Evolutionary conservation across 805 yeast genomes (phyloP), one percentile per base, ranked within the genome.

Genomic region (Kodamaea kakaduensis): DNA sequence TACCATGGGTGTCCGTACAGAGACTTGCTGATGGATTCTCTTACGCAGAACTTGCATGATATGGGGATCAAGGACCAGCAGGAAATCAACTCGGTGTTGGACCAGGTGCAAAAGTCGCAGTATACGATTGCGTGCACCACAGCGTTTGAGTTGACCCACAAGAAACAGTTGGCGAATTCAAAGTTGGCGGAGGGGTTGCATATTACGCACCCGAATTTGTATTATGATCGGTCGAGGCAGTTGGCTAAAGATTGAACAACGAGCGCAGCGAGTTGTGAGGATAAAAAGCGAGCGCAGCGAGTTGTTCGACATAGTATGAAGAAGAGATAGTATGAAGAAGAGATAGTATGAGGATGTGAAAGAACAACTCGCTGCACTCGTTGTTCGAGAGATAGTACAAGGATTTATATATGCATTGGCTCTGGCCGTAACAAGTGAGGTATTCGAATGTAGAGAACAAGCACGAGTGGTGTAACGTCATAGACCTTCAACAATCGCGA

Each of bases 1-100:
- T 73, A 64, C 40, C 96, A 90, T 54, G 98, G 98, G 2, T 90
- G 97, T 59, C 97, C 97, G 4, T 93, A 84, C 59, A 67, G 95
- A 36, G 90, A 84, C 49, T 64, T 84, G 50, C 68, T 74, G 9
- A 54, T 74, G n/a, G 94, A 85, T 29, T 71, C 74, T 35, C 65
- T 93, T 32, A 67, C 73, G 5, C 45, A 50, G 3, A 75, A 76
- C 41, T 65, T 93, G 44, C 60, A 64, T 25, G 72, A 67, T 14
- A 73, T 85, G 77, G 90, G 89, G 1, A 61, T 86, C 32, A 66
- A 57, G 7, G 85, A 83, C 40, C 72, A 71, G 52, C 64, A 60
- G 16, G 71, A 76, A 26, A 59, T 84, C 31, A 68, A 72, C 29
- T 75, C 75, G 25, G 75, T 93, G 9, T 46, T 81, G 32, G 90